Evolutionary conservation across 2,329 filamentous ascomycete species (phyloP).

Genomic region (Colletotrichum lupini): DNA sequence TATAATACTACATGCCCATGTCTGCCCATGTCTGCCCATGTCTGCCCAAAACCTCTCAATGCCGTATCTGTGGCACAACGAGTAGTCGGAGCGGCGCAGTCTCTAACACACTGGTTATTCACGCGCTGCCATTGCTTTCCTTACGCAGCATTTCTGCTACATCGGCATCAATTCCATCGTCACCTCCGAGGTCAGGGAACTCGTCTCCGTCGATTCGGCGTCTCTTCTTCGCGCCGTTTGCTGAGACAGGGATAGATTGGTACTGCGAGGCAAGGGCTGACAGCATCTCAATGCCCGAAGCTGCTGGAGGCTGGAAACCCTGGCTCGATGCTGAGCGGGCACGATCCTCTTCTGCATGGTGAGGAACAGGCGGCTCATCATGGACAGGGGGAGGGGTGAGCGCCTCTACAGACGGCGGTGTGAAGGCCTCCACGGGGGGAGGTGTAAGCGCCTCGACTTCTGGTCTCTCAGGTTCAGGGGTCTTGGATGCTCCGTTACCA

Average conservation of each 20-base stretch:
- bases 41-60: background rate
- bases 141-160: constrained; percentile 65
- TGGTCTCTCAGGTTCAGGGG: constrained; percentile 70
- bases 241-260: constrained; percentile 60
- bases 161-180: constrained; percentile 67
- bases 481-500: constrained; percentile 57
- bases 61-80: background rate
- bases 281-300: constrained; percentile 52
- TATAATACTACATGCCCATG: constrained; percentile 12
- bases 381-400: constrained; percentile 38
- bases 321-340: constrained; percentile 35
- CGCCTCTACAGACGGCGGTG: constrained; percentile 39
- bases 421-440: constrained; percentile 66
- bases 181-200: constrained; percentile 64
- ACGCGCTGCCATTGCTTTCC: constrained; percentile 45
- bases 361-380: constrained; percentile 39
- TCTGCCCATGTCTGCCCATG: background rate
- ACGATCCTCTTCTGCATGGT: constrained; percentile 36
- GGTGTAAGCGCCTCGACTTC: constrained; percentile 89
- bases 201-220: constrained; percentile 63
- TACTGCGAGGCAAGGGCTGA: constrained; percentile 56
- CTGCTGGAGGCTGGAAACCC: constrained; percentile 37
- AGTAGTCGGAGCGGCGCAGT: background rate
- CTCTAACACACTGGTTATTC: background rate
- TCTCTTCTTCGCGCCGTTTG: constrained; percentile 67